Evolutionary conservation across 2,329 filamentous ascomycete species (phyloP), one percentile per base, ranked within the genome.

Genomic region (Colletotrichum sp.): DNA sequence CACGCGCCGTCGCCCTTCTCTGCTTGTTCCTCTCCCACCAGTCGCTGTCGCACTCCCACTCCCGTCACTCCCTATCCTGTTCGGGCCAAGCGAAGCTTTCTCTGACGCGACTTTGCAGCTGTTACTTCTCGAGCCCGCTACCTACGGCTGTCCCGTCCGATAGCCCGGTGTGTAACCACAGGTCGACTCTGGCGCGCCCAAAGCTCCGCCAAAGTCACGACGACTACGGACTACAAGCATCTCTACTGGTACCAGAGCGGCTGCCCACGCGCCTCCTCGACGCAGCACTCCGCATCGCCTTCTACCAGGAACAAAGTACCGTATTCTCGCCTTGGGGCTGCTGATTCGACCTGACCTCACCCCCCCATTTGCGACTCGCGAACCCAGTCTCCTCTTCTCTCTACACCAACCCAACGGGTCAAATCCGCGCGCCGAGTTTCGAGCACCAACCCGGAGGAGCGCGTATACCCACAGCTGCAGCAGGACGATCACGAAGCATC

Each of bases 51-150:
- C 75, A 36, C 55, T 59, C 28, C 57, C 66, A 36, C 39, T 70
- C 73, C 65, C 49, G 59, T 74, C 68, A 39, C 71, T 64, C 63
- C 66, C 66, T 57, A 21, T 63, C 66, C 75, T 32, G 18, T 75
- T 76, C 36, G 52, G 66, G 71, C 49, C 75, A 75, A 76, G 75
- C 36, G 72, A 79, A 79, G 72, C 77, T 73, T 78, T 78, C 78
- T 84, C 84, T 85, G 82, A 85, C 84, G 82, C 83, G 82, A 81
- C 80, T 83, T 78, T 84, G 82, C 84, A 85, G 84, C 81, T 75
- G 69, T 71, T 74, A 71, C 62, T 69, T 72, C 65, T 69, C 68
- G 67, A 72, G 62, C 67, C 39, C 72, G 65, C 75, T 75, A 57
- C 67, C 59, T 52, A 64, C 75, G 70, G 74, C 74, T 60, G 65